Base-by-base conservation (phyloP, 768 basidiomycete genomes). In the Thelephora ganbajun region DNA sequence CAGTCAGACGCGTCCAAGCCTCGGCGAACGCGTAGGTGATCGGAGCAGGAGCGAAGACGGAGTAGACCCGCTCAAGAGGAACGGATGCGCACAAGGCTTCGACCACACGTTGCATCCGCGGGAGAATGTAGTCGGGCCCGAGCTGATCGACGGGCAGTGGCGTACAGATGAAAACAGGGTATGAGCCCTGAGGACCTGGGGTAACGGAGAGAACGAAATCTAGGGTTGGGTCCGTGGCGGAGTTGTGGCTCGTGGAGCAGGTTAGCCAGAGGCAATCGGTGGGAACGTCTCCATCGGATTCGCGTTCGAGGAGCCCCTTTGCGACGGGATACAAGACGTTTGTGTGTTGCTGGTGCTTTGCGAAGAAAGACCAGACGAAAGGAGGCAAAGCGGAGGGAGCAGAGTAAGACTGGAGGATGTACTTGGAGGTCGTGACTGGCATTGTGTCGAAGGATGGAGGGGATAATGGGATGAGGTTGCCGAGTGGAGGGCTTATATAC, bases 91-190 rank as follows among this genome's bases (percentile, higher is more conserved):
- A 52, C 11, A 86, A 62, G 9, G 59, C 63, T 1, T 53, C 44
- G 2, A 70, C 73, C 6, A 83, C 63, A 12, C 57, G 50, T 1
- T 50, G 39, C 23, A 88, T 58, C 11, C 72, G 67, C 5, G 64
- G 65, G 2, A 55, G 48, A 12, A 76, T 57, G 35, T 63, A 61
- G 1, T 65, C 55, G n/a, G 55, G 39, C 43, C 60, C 53, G 26
- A 83, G 67, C 5, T 52, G 50, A 13, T 39, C 30, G 6, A 39
- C 18, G 4, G 57, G 53, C 13, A 51, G 48, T 11, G 61, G 55
- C 14, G 62, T 57, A 56, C 69, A 73, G 23, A 87, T 65, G 63
- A 87, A 87, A 6, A 82, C 54, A 2, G 85, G 86, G 52, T 86
- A 82, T 43, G 65, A 56, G 1, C 74, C 82, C 44, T 80, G 63